A percentile compares a stretch with the other conserved stretches of the same genome.
Evolutionary conservation across 2,329 filamentous ascomycete genomes (phyloP).

Genomic region (Paramyrothecium sp.): DNA sequence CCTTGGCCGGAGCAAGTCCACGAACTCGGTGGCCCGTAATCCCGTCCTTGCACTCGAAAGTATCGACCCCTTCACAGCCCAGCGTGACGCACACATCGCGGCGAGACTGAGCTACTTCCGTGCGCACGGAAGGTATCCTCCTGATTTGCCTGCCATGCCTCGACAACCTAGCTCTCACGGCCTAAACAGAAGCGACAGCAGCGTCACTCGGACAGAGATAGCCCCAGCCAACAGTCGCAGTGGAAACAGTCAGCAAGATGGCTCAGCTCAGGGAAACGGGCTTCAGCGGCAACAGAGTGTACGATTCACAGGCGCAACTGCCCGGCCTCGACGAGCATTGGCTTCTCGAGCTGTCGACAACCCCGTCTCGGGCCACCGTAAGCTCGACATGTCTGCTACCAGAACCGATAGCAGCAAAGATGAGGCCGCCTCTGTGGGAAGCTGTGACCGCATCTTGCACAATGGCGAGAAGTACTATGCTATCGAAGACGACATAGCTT

Average conservation of each 20-base stretch:
- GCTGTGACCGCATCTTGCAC: not conserved
- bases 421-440: not conserved
- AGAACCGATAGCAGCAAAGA: not conserved
- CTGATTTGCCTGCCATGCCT: constrained; percentile 11
- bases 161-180: constrained; percentile 20
- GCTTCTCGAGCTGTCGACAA: constrained; percentile 23
- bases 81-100: constrained; percentile 61
- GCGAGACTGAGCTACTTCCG: constrained; percentile 59
- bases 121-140: constrained; percentile 38
- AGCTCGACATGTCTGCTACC: not conserved
- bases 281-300: constrained; percentile 52
- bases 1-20: constrained; percentile 53
- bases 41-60: constrained; percentile 42
- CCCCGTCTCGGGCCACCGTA: not conserved
- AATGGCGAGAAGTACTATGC: constrained; percentile 41
- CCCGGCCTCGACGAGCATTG: constrained; percentile 23
- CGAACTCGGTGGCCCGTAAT: constrained; percentile 39
- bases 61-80: constrained; percentile 47
- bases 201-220: constrained; percentile 11
- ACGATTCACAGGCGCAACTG: constrained; percentile 44
- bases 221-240: constrained; percentile 11
- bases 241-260: constrained; percentile 15
- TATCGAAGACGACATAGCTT: constrained; percentile 45
- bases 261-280: constrained; percentile 5
- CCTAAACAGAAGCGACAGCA: constrained; percentile 16